A percentile compares a stretch with the other conserved stretches of the same genome.
Evolutionary conservation across 78 protist species (phyloP).

Genomic region (Pelomyxa schiedti): DNA sequence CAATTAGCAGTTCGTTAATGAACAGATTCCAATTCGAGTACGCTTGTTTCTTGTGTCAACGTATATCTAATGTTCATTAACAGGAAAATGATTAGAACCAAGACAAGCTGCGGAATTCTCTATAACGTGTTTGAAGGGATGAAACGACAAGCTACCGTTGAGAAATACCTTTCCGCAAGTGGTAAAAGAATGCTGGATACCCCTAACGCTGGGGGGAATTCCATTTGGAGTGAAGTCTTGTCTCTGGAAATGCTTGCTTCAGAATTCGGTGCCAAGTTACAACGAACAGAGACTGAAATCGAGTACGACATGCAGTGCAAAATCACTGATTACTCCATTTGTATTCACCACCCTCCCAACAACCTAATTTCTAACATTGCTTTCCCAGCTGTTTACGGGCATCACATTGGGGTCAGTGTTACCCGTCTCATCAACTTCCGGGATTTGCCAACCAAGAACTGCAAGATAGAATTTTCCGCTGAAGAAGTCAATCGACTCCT

Average conservation of each 20-base stretch:
- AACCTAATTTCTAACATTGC: no score
- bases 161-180: slow-evolving; percentile 29
- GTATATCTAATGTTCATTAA: no score
- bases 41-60: no score
- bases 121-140: no score
- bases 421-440: slow-evolving; percentile 45
- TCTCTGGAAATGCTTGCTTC: slow-evolving; percentile 31
- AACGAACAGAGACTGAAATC: slow-evolving; percentile 41
- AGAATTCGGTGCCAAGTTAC: slow-evolving; percentile 18
- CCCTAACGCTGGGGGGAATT: slow-evolving; percentile 60
- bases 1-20: no score
- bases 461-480: slow-evolving; percentile 19
- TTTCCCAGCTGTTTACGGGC: slow-evolving; percentile 16
- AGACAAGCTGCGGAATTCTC: no score
- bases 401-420: slow-evolving; percentile 37
- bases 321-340: slow-evolving; percentile 54
- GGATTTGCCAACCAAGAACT: slow-evolving; percentile 25
- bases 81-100: no score
- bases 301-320: slow-evolving; percentile 25
- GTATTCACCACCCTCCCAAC: no score
- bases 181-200: slow-evolving; percentile 35
- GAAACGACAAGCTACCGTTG: no score
- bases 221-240: slow-evolving; percentile 56
- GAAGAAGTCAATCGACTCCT: slow-evolving; percentile 37
- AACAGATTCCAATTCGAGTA: no score